These are phyloP conservation scores for Annulohypoxylon truncatum DNA, from an alignment of 2,329 filamentous ascomycete species.

Conservation along the genomic window DNA sequence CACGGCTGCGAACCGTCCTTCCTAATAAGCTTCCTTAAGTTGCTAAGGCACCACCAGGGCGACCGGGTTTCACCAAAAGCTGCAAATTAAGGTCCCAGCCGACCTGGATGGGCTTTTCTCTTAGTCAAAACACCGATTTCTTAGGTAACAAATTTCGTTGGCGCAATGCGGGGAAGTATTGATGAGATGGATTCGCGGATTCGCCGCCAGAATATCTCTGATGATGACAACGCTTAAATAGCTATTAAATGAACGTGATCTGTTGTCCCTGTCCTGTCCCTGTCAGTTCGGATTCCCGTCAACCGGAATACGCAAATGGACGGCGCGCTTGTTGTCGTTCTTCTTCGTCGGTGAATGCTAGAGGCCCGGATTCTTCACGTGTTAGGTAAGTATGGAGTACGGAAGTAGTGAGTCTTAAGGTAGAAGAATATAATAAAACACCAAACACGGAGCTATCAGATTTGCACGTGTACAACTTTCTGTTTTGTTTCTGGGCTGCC, in stretches of 20 bases:
- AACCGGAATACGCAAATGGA: slow-evolving; percentile 17
- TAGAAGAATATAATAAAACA: slow-evolving; percentile 19
- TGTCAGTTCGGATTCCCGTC: slow-evolving; percentile 17
- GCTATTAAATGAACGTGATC: slow-evolving; percentile 28
- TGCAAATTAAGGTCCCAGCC: slow-evolving; percentile 25
- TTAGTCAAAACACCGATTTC: slow-evolving; percentile 59
- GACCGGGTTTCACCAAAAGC: slow-evolving; percentile 39
- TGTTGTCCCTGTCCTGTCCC: neutral
- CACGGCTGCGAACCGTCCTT: slow-evolving; percentile 26
- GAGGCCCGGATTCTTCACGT: slow-evolving; percentile 30
- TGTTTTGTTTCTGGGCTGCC: slow-evolving; percentile 16
- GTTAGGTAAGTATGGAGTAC: slow-evolving; percentile 10
- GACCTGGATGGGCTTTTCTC: slow-evolving; percentile 53
- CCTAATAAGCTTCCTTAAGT: slow-evolving; percentile 2
- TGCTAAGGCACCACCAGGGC: slow-evolving; percentile 20
- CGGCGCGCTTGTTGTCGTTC: slow-evolving; percentile 24
- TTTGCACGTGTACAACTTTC: slow-evolving; percentile 30
- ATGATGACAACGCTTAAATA: slow-evolving; percentile 9
- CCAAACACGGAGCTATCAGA: slow-evolving; percentile 33
- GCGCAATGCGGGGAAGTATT: slow-evolving; percentile 57
- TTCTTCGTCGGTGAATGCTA: slow-evolving; percentile 12
- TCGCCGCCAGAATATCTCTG: slow-evolving; percentile 20
- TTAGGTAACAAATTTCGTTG: slow-evolving; percentile 60
- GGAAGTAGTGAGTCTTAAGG: slow-evolving; percentile 11
- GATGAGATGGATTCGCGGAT: slow-evolving; percentile 41